Evolutionary conservation across 2,329 filamentous ascomycete genomes (phyloP).

Genomic region (Cryphonectria carpinicola): DNA sequence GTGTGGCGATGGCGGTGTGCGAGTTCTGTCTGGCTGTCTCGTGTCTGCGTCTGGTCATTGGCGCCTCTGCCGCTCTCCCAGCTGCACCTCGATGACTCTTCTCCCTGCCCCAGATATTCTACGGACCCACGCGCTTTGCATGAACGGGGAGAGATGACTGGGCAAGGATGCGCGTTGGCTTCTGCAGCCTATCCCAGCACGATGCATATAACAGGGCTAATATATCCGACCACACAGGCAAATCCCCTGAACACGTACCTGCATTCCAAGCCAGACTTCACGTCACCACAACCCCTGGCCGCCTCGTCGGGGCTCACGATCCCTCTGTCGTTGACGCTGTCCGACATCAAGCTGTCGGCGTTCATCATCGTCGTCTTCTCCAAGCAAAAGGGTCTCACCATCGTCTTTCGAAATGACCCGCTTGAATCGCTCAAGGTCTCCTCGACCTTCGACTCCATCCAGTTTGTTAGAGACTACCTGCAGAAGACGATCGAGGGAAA

Average conservation of each 20-base stretch:
- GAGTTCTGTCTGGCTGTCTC: conserved; percentile 9
- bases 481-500: conserved; percentile 96
- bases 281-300: conserved; percentile 88
- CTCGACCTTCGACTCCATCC: conserved; percentile 98
- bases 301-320: conserved; percentile 93
- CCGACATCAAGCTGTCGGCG: conserved; percentile 91
- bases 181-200: conserved; percentile 35
- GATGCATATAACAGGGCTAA: conserved; percentile 50
- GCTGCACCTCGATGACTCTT: conserved; percentile 19
- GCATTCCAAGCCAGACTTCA: conserved; percentile 87
- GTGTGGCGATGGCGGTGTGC: conserved; percentile 8
- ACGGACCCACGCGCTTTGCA: conserved; percentile 35
- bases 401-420: conserved; percentile 97
- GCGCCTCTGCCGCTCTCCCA: conserved; percentile 4
- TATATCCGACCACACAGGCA: conserved; percentile 61
- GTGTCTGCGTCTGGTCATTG: conserved; percentile 3
- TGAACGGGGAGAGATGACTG: conserved; percentile 39
- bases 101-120: conserved; percentile 24
- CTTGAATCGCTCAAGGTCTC: conserved; percentile 98
- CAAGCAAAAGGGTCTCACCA: conserved; percentile 91
- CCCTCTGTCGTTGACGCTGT: conserved; percentile 94
- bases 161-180: conserved; percentile 42
- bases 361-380: conserved; percentile 99
- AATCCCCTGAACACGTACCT: conserved; percentile 97
- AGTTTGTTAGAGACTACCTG: conserved; percentile 95